Evolutionary conservation across 2,329 filamentous ascomycete species (phyloP), one percentile per base, ranked within the genome.

Genomic region (Diplodia scrobiculata): DNA sequence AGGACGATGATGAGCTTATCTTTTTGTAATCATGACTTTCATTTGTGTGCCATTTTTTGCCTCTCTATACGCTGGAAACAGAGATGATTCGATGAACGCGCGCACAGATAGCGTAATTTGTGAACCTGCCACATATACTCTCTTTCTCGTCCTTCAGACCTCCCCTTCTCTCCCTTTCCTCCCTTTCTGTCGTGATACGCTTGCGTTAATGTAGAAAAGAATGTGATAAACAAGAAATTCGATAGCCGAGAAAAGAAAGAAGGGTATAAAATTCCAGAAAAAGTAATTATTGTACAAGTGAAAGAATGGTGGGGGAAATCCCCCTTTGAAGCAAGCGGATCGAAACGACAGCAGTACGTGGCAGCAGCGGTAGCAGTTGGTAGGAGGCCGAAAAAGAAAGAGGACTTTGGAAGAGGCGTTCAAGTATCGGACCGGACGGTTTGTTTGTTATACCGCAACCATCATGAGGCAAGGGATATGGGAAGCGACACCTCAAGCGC

Each of bases 231-330:
- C 14, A 32, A 32, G 29, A 32, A 9, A 32, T 60, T 4, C 10
- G 27, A 5, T 7, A 36, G 34, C 38, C 32, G 27, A 60, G 27
- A 41, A 45, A 32, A 27, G 29, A 36, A n/a, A 47, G 50, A 32
- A 45, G 19, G 17, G 41, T 25, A 34, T 45, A 6, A 32, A 48
- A 50, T 36, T 34, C 13, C 9, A 34, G n/a, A 34, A 34, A 34
- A 34, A 19, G 45, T 27, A 50, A 62, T 62, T 62, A 62, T 62
- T 45, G 29, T 62, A 62, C 58, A 62, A 62, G 58, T 14, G 58
- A 62, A 62, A 34, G 58, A 34, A 34, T 32, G 38, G 13, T 10
- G 6, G 36, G 14, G 32, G 27, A 19, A 59, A 25, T 6, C 10
- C 5, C 9, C 32, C 32, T 10, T 11, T 19, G 14, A 25, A 59